Evolutionary conservation across 345 rosid species (phyloP), one percentile per base, ranked within the genome.

Genomic region (Capsella bursapastoris): DNA sequence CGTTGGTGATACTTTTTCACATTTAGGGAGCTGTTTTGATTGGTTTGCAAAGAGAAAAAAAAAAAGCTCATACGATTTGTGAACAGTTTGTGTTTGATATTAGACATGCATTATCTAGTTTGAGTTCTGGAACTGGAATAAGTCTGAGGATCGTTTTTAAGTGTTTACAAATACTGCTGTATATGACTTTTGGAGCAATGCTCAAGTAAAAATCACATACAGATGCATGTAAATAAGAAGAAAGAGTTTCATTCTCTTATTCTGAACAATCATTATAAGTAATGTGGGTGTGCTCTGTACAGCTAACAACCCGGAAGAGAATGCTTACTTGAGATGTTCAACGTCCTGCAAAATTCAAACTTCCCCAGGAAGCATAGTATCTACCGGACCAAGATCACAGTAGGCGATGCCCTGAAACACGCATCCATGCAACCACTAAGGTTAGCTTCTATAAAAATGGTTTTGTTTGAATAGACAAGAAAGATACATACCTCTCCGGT

Each of bases 281-380:
- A 76, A 44, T 71, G 27, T 22, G 72, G 80, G 44, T 64, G 71
- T 64, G 76, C 71, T 70, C 52, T 76, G 66, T 70, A 63, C 71
- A 55, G 80, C 75, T 64, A 76, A 56, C 75, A 56, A 47, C 70
- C 70, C 75, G 43, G 18, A 64, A 75, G 66, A 56, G n/a, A 64
- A 40, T 64, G 66, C 76, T 71, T 57, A 77, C 77, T 64, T 77
- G 67, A 29, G 67, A 59, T 57, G 72, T 11, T 72, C 77, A 50
- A 32, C 58, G 51, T 12, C 37, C 35, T 71, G 13, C 65, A 68
- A 73, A 67, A 66, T 44, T 83, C 83, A 95, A 91, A 95, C 90
- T 79, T 95, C 99, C 45, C 99, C 99, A 1, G 99, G 99, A 83
- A 95, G 99, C 99, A 92, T 95, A 6, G 99, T 92, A 81, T 95